Evolutionary conservation across 108 stramenopile genomes (phyloP).

Genomic region (Aurantiochytrium sp.): DNA sequence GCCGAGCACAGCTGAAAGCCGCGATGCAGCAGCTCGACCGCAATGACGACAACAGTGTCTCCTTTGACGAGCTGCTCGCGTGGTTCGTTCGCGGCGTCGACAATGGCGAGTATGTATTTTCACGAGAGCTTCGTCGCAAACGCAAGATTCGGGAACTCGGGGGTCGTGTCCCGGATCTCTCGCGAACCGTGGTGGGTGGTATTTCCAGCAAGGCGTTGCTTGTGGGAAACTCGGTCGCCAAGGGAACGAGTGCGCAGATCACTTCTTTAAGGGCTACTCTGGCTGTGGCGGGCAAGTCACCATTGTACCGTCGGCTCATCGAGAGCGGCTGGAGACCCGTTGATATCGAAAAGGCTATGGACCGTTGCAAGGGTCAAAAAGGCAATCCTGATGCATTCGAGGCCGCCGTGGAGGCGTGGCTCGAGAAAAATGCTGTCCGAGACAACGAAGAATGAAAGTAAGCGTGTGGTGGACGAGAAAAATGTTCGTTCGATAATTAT

Average conservation of each 20-base stretch:
- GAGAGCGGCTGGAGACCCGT: not conserved
- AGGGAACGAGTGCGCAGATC: not conserved
- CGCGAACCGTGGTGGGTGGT: not conserved
- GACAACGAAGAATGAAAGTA: not conserved
- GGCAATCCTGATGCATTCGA: not conserved
- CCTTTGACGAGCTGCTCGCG: not conserved
- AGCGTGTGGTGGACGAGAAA: too few species aligned
- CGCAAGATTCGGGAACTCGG: not conserved
- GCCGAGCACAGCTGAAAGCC: not conserved
- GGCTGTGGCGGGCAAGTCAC: not conserved
- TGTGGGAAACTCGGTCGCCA: not conserved
- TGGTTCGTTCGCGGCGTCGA: not conserved
- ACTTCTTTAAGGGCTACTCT: not conserved
- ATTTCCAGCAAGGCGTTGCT: not conserved
- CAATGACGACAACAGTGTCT: not conserved
- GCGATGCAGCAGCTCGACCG: constrained; percentile 17
- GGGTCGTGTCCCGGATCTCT: not conserved
- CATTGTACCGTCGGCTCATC: not conserved
- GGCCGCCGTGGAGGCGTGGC: not conserved
- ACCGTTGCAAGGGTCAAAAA: not conserved
- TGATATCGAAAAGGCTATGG: not conserved
- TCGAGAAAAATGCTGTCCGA: not conserved
- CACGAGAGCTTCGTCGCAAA: not conserved
- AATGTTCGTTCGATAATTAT: too few species aligned
- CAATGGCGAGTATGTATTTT: not conserved